A percentile compares a stretch with the other conserved stretches of the same genome.
Conservation (phyloP, 2,329 filamentous ascomycete genomes). For the Trichoderma sp. region DNA sequence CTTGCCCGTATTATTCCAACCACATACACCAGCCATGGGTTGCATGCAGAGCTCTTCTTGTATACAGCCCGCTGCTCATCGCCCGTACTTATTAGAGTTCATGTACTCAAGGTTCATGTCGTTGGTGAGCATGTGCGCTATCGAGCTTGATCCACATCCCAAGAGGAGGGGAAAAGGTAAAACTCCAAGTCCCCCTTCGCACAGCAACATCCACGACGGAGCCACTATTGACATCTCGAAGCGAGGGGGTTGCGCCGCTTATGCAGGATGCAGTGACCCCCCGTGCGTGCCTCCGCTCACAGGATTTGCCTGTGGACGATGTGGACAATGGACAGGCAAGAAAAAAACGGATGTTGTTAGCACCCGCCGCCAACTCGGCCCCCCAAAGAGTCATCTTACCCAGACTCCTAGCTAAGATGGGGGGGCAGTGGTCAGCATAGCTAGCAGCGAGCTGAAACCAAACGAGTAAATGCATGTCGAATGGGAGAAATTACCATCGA, state of each 20-base stretch:
- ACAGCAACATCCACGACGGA: not conserved
- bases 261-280: constrained; percentile 29
- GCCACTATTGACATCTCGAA: constrained; percentile 10
- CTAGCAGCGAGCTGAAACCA: constrained; percentile 18
- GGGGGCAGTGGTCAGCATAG: constrained; percentile 9
- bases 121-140: constrained; percentile 4
- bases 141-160: not conserved
- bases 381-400: constrained; percentile 8
- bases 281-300: constrained; percentile 17
- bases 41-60: not conserved
- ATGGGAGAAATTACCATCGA: constrained; percentile 9
- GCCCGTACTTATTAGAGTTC: not conserved
- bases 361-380: constrained; percentile 1
- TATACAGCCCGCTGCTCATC: not conserved
- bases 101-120: not conserved
- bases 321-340: not conserved
- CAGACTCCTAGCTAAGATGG: not conserved
- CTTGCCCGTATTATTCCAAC: not conserved
- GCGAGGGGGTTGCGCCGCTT: constrained; percentile 28
- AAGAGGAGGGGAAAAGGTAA: not conserved
- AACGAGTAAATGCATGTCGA: not conserved
- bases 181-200: not conserved
- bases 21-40: not conserved
- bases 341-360: not conserved
- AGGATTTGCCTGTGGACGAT: not conserved